Percentiles rank a stretch among this genome's conserved stretches.
These are phyloP conservation scores for Termitomyces sp. DNA, from an alignment of 768 basidiomycete genomes.

Conservation along the genomic window DNA sequence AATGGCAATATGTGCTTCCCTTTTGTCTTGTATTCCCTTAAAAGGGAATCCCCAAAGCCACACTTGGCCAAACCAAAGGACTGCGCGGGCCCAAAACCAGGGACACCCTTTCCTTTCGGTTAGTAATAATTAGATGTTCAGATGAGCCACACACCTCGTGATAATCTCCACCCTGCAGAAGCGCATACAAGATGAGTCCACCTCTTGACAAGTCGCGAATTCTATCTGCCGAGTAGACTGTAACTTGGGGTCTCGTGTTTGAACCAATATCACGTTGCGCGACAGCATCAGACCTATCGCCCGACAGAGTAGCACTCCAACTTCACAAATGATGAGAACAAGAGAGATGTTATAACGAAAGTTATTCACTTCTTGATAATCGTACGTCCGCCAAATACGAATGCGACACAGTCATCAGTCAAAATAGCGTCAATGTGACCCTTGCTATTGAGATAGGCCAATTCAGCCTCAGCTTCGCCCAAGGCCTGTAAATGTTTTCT, in stretches of 20 bases:
- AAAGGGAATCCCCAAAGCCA: slow-evolving; percentile 54
- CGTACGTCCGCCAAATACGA: slow-evolving; percentile 40
- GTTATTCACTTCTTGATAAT: neutral
- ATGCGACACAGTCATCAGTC: slow-evolving; percentile 44
- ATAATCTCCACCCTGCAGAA: slow-evolving; percentile 72
- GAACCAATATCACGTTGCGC: slow-evolving; percentile 14
- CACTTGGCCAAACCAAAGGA: slow-evolving; percentile 60
- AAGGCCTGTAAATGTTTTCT: slow-evolving; percentile 30
- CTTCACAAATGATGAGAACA: neutral
- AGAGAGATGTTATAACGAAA: neutral
- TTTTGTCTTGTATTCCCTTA: slow-evolving; percentile 27
- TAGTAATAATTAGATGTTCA: neutral
- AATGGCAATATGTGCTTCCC: slow-evolving; percentile 34
- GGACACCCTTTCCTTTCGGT: slow-evolving; percentile 20
- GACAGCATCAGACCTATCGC: slow-evolving; percentile 15
- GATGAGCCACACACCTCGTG: slow-evolving; percentile 21
- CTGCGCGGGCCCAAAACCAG: slow-evolving; percentile 46
- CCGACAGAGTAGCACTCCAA: slow-evolving; percentile 47
- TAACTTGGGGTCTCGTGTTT: neutral
- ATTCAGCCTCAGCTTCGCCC: slow-evolving; percentile 54
- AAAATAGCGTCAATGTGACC: slow-evolving; percentile 43
- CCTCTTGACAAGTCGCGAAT: slow-evolving; percentile 45
- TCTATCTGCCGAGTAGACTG: slow-evolving; percentile 6
- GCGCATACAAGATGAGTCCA: slow-evolving; percentile 60
- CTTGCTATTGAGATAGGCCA: slow-evolving; percentile 37